These are phyloP conservation scores for Nemophila menziesii DNA, from an alignment of 257 asterid genomes.

Conservation along the genomic window DNA sequence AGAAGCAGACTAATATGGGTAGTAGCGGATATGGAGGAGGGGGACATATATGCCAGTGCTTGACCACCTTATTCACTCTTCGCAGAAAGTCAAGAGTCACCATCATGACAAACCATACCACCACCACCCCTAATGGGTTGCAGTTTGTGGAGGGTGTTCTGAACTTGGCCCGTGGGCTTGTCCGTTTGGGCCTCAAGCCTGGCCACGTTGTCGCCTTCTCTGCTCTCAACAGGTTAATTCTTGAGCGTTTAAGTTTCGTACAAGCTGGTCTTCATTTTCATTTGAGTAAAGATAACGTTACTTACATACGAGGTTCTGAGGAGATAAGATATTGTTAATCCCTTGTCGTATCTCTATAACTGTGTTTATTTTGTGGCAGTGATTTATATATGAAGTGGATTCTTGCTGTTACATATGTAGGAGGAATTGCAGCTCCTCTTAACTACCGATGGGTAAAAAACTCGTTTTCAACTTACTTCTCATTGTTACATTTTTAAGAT, in stretches of 20 bases:
- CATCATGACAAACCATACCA: slow-evolving; percentile 17
- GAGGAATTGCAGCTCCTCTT: slow-evolving; percentile 87
- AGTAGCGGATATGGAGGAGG: slow-evolving; percentile 8
- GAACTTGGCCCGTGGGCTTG: slow-evolving; percentile 46
- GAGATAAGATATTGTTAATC: slow-evolving; percentile 1
- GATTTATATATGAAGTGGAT: slow-evolving; percentile 83
- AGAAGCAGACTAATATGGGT: no score
- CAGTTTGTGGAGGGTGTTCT: slow-evolving; percentile 59
- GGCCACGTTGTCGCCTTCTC: slow-evolving; percentile 81
- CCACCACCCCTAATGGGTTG: slow-evolving; percentile 48
- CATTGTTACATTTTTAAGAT: no score
- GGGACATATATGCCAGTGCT: slow-evolving; percentile 85
- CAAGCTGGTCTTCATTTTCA: no score
- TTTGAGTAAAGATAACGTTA: no score
- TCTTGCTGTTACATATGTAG: slow-evolving; percentile 72
- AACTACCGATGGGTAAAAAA: slow-evolving; percentile 77
- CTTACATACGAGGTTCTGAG: no score
- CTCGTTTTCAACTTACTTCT: background rate
- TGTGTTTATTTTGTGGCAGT: slow-evolving; percentile 25
- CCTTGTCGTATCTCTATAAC: no score
- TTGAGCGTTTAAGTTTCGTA: no score
- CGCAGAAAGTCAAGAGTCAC: slow-evolving; percentile 48
- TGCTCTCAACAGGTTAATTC: slow-evolving; percentile 65
- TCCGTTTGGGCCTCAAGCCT: slow-evolving; percentile 55
- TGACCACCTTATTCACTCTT: slow-evolving; percentile 46